Conservation (phyloP, 225 moss, liverwort and hornwort genomes). For the Pseudoscleropodium purum region DNA sequence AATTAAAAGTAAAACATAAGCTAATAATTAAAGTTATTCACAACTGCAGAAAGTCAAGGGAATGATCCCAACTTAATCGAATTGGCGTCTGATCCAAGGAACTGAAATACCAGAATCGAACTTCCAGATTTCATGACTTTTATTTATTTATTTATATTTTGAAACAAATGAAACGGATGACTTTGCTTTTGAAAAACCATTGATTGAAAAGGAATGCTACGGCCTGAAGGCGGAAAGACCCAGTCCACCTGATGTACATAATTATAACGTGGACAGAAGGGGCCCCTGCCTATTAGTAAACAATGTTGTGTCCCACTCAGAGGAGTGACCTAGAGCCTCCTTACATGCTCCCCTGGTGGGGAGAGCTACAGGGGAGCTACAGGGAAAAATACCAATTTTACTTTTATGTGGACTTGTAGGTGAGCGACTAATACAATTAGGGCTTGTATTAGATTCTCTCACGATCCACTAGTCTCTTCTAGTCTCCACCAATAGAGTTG, state of each 20-base stretch:
- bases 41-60: neutral
- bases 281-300: neutral
- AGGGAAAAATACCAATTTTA: too few relatives aligned
- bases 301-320: neutral
- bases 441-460: too few relatives aligned
- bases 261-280: too few relatives aligned
- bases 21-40: neutral
- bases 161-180: too few relatives aligned
- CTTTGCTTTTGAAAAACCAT: neutral
- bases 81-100: neutral
- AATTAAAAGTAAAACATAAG: neutral
- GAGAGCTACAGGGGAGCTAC: too few relatives aligned
- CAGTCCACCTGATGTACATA: neutral
- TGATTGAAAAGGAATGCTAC: neutral
- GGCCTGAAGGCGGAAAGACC: neutral
- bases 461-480: too few relatives aligned
- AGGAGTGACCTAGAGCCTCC: too few relatives aligned
- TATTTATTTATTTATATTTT: too few relatives aligned
- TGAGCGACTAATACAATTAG: too few relatives aligned
- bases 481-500: too few relatives aligned
- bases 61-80: neutral
- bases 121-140: neutral
- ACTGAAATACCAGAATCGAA: neutral
- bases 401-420: too few relatives aligned
- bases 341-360: too few relatives aligned